Evolutionary conservation across 768 basidiomycete species (phyloP).

Genomic region (Mycena maculata): DNA sequence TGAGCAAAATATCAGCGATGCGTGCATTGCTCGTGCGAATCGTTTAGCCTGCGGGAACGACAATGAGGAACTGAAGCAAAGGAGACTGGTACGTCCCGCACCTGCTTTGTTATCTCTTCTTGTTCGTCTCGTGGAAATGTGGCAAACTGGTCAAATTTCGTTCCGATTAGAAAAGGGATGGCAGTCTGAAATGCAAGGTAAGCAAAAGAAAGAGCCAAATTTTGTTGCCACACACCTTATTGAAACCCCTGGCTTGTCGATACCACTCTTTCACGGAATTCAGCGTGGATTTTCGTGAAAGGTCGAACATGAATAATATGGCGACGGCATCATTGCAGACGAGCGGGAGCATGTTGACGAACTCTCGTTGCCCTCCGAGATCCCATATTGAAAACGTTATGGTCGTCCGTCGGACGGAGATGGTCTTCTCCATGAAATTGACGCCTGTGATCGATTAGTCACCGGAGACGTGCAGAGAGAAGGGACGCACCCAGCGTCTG

Average conservation of each 20-base stretch:
- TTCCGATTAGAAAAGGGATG: constrained; percentile 98
- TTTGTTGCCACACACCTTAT: constrained; percentile 75
- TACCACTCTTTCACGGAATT: constrained; percentile 99
- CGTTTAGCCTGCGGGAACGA: constrained; percentile 80
- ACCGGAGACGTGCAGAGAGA: neutral
- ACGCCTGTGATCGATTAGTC: constrained; percentile 66
- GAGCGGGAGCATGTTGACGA: constrained; percentile 98
- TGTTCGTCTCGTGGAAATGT: constrained; percentile 98
- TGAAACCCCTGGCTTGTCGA: constrained; percentile 97
- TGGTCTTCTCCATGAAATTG: constrained; percentile 99
- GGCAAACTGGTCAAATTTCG: constrained; percentile 97
- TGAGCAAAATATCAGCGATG: constrained; percentile 99
- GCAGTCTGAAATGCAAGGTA: constrained; percentile 73
- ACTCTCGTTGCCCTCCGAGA: constrained; percentile 96
- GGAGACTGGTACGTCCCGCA: constrained; percentile 43
- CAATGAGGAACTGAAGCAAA: neutral
- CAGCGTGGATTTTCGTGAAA: constrained; percentile 95
- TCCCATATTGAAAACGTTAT: constrained; percentile 99
- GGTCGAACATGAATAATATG: constrained; percentile 99
- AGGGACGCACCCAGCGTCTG: constrained; percentile 89
- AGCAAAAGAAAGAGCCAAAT: neutral
- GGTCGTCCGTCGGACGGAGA: constrained; percentile 96
- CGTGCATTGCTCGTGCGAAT: constrained; percentile 99
- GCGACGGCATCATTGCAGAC: constrained; percentile 99
- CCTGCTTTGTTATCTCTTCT: constrained; percentile 99